A percentile compares a stretch with the other conserved stretches of the same genome.
phyloP scores from a whole-genome alignment of 768 basidiomycete species.

The Tephrocybe sp. region DNA sequence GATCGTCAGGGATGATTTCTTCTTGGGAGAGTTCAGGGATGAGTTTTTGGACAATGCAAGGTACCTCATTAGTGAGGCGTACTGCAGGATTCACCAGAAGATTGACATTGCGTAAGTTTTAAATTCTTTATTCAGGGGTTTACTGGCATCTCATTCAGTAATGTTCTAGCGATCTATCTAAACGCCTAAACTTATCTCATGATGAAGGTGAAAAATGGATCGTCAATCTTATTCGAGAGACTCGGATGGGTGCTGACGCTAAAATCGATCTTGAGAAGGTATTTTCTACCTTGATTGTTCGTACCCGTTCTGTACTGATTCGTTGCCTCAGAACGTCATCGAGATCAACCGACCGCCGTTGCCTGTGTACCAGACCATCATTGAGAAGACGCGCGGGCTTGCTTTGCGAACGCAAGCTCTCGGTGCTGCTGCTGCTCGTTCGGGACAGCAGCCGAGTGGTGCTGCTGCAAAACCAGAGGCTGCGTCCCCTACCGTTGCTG shows the following conservation, averaged over 20 bases:
- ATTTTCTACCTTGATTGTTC: constrained; percentile 3
- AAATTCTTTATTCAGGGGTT: background rate
- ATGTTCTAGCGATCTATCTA: constrained; percentile 74
- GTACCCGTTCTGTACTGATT: background rate
- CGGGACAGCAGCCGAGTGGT: constrained; percentile 24
- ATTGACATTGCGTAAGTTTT: constrained; percentile 76
- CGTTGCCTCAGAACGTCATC: constrained; percentile 78
- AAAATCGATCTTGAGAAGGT: constrained; percentile 98
- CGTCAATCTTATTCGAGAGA: constrained; percentile 97
- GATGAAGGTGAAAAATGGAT: constrained; percentile 99
- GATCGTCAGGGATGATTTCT: constrained; percentile 91
- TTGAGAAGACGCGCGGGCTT: constrained; percentile 92
- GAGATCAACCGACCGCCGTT: constrained; percentile 88
- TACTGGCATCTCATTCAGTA: background rate
- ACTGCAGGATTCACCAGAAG: constrained; percentile 93
- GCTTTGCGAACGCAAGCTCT: constrained; percentile 89
- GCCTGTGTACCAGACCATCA: constrained; percentile 90
- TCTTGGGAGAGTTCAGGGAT: constrained; percentile 84
- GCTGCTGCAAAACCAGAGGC: constrained; percentile 16
- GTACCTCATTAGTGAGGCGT: constrained; percentile 94
- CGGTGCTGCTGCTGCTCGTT: constrained; percentile 61
- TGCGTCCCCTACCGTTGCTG: constrained; percentile 21
- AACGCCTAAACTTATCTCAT: constrained; percentile 86
- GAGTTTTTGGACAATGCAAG: constrained; percentile 97
- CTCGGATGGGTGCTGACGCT: constrained; percentile 93